These are phyloP conservation scores for Phytophthora kernoviae DNA, from an alignment of 352 stramenopile species.

Conservation along the genomic window DNA sequence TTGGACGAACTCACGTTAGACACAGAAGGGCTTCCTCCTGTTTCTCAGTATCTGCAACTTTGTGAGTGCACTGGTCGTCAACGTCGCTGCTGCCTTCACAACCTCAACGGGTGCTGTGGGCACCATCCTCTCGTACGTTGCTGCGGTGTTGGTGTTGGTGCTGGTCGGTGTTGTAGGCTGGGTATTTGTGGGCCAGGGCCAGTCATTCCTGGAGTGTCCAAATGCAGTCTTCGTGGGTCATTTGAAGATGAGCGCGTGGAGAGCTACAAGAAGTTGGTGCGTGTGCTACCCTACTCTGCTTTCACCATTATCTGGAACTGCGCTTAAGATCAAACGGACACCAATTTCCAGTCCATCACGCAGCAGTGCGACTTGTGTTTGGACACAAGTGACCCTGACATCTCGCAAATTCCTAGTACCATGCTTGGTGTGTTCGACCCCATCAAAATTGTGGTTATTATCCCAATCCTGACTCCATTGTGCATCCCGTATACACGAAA, in stretches of 20 bases:
- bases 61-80: slow-evolving; percentile 47
- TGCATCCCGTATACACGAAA: slow-evolving; percentile 47
- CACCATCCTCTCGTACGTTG: slow-evolving; percentile 52
- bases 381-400: slow-evolving; percentile 36
- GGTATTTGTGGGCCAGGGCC: slow-evolving; percentile 40
- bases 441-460: slow-evolving; percentile 42
- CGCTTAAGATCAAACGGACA: slow-evolving; percentile 67
- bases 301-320: slow-evolving; percentile 73
- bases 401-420: slow-evolving; percentile 54
- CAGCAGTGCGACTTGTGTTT: slow-evolving; percentile 71
- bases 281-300: slow-evolving; percentile 52
- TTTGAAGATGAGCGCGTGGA: slow-evolving; percentile 52
- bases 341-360: slow-evolving; percentile 76
- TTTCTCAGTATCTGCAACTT: slow-evolving; percentile 35
- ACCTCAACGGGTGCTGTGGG: slow-evolving; percentile 20
- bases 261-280: slow-evolving; percentile 53
- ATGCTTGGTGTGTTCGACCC: slow-evolving; percentile 60
- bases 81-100: slow-evolving; percentile 55
- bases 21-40: slow-evolving; percentile 32
- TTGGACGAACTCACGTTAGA: slow-evolving; percentile 26
- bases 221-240: slow-evolving; percentile 33
- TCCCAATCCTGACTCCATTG: slow-evolving; percentile 43
- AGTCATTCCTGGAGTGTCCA: slow-evolving; percentile 46
- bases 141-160: slow-evolving; percentile 33
- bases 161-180: slow-evolving; percentile 38